phyloP scores from a whole-genome alignment of 1,139 yeast genomes.

The Yamadazyma blattariae region DNA sequence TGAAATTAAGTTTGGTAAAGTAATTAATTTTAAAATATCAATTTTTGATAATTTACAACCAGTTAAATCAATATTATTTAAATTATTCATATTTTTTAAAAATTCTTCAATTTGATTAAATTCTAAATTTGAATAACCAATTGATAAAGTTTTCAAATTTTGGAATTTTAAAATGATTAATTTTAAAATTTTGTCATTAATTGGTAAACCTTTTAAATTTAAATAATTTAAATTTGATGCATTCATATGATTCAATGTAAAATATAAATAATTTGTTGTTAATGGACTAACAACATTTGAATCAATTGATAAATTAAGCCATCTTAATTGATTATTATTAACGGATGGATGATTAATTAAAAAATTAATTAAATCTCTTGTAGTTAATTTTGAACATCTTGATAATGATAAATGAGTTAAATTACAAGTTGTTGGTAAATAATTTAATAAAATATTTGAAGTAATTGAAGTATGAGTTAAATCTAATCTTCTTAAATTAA shows the following conservation, averaged over 20 bases:
- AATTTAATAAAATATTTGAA: slow-evolving; percentile 46
- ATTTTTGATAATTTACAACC: slow-evolving; percentile 31
- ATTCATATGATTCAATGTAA: slow-evolving; percentile 51
- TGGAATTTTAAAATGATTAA: slow-evolving; percentile 56
- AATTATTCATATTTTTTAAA: slow-evolving; percentile 27
- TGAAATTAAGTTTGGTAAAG: slow-evolving; percentile 28
- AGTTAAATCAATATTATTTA: slow-evolving; percentile 37
- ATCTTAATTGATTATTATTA: slow-evolving; percentile 50
- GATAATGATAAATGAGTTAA: slow-evolving; percentile 79
- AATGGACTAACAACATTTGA: slow-evolving; percentile 64
- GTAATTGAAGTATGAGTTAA: slow-evolving; percentile 78
- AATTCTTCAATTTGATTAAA: slow-evolving; percentile 49
- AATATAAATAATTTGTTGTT: slow-evolving; percentile 56
- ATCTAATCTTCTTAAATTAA: slow-evolving; percentile 66
- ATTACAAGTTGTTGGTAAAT: slow-evolving; percentile 51
- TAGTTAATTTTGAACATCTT: slow-evolving; percentile 73
- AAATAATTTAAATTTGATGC: slow-evolving; percentile 54
- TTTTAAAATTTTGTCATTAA: slow-evolving; percentile 50
- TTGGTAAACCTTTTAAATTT: slow-evolving; percentile 76
- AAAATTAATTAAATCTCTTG: slow-evolving; percentile 70
- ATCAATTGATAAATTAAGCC: slow-evolving; percentile 80
- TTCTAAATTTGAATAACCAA: slow-evolving; percentile 56
- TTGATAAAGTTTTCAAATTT: slow-evolving; percentile 56
- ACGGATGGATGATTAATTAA: slow-evolving; percentile 73
- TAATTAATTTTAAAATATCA: slow-evolving; percentile 23